Conservation (phyloP, 2,329 filamentous ascomycete species). For the Didymella segeticola region DNA sequence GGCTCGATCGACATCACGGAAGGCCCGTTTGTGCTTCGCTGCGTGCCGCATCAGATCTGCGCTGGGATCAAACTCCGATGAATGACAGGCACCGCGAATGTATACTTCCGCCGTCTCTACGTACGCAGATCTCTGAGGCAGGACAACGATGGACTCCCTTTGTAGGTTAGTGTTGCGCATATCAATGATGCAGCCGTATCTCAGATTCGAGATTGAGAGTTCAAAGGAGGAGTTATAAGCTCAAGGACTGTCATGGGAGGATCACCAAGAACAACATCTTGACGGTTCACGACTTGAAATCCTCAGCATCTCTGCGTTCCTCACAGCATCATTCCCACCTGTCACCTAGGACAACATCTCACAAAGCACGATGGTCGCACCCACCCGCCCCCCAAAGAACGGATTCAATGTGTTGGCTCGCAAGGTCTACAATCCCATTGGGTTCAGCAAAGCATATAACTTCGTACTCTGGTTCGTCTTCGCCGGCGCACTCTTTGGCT, state of each 20-base stretch:
- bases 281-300: no score
- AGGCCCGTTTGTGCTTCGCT: neutral
- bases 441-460: conserved; percentile 65
- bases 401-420: conserved; percentile 20
- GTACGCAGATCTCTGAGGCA: neutral
- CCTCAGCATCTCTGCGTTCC: no score
- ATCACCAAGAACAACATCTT: neutral
- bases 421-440: conserved; percentile 50
- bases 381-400: conserved; percentile 12
- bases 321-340: neutral
- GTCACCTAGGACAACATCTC: no score
- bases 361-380: neutral
- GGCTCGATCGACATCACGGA: neutral
- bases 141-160: conserved; percentile 6
- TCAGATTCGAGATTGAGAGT: neutral
- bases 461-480: conserved; percentile 57
- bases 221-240: neutral
- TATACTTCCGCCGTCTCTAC: neutral
- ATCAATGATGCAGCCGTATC: neutral
- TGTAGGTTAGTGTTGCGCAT: conserved; percentile 4
- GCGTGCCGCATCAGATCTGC: conserved; percentile 3
- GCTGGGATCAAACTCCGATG: neutral
- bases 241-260: neutral
- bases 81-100: neutral
- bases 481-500: conserved; percentile 27